Percentiles rank a stretch among this genome's conserved stretches.
Conservation (phyloP, 352 stramenopile species). For the Phytophthora sp. region DNA sequence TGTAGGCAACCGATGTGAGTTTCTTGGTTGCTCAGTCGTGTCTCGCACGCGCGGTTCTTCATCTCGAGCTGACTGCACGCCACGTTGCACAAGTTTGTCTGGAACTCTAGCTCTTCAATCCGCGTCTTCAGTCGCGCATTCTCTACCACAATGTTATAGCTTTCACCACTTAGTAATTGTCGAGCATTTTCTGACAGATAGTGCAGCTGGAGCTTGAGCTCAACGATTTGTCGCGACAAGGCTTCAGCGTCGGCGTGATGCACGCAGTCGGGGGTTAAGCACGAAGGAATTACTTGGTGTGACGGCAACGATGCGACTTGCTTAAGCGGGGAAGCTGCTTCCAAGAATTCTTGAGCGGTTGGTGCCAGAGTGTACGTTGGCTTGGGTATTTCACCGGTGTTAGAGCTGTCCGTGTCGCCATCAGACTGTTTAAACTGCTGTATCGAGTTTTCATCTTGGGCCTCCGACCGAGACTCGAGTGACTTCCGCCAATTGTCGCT, state of each 20-base stretch:
- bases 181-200: conserved; percentile 73
- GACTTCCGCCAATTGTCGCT: conserved; percentile 55
- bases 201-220: conserved; percentile 80
- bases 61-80: conserved; percentile 68
- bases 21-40: conserved; percentile 74
- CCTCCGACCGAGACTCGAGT: conserved; percentile 32
- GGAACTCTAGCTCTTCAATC: conserved; percentile 77
- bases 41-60: conserved; percentile 74
- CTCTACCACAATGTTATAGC: conserved; percentile 66
- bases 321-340: conserved; percentile 2
- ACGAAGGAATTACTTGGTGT: conserved; percentile 15
- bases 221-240: conserved; percentile 70
- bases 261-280: conserved; percentile 48
- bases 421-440: conserved; percentile 7
- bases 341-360: conserved; percentile 7
- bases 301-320: not conserved
- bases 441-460: not conserved
- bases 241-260: conserved; percentile 65
- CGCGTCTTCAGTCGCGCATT: conserved; percentile 75
- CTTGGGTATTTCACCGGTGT: not conserved
- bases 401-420: not conserved
- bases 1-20: conserved; percentile 76
- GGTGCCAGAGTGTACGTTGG: not conserved
- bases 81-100: conserved; percentile 65
- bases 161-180: conserved; percentile 62